Evolutionary conservation across 2,329 filamentous ascomycete species (phyloP).

Genomic region (Stagonosporopsis rhizophila): DNA sequence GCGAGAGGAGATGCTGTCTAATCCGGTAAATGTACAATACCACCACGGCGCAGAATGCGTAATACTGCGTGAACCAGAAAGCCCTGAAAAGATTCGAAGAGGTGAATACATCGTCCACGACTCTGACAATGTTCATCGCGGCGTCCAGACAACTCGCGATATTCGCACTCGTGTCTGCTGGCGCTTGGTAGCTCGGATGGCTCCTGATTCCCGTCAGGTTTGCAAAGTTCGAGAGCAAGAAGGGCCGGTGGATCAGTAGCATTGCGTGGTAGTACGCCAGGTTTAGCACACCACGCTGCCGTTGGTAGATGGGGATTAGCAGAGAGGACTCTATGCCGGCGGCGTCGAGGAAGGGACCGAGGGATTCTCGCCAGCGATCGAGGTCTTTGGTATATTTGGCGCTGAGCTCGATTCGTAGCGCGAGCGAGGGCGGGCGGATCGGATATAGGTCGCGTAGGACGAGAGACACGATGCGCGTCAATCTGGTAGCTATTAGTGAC

Average conservation of each 20-base stretch:
- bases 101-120: conserved; percentile 52
- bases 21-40: conserved; percentile 64
- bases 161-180: conserved; percentile 39
- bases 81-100: conserved; percentile 55
- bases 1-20: conserved; percentile 54
- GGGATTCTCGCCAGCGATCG: conserved; percentile 54
- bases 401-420: conserved; percentile 48
- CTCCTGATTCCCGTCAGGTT: conserved; percentile 41
- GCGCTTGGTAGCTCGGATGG: conserved; percentile 21
- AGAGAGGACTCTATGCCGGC: conserved; percentile 51
- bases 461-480: conserved; percentile 54
- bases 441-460: conserved; percentile 56
- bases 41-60: conserved; percentile 62
- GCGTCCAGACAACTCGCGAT: conserved; percentile 57
- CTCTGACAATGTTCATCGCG: conserved; percentile 55
- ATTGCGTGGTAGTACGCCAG: conserved; percentile 63
- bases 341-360: conserved; percentile 54
- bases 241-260: conserved; percentile 63
- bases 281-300: conserved; percentile 62
- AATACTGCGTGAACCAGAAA: conserved; percentile 62
- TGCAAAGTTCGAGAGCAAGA: conserved; percentile 57
- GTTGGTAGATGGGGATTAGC: conserved; percentile 58
- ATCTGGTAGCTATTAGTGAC: conserved; percentile 24
- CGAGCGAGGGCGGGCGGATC: conserved; percentile 45
- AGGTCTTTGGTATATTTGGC: conserved; percentile 54